Conservation (phyloP, 495 filamentous ascomycete species). For the Margaritispora aquatica region DNA sequence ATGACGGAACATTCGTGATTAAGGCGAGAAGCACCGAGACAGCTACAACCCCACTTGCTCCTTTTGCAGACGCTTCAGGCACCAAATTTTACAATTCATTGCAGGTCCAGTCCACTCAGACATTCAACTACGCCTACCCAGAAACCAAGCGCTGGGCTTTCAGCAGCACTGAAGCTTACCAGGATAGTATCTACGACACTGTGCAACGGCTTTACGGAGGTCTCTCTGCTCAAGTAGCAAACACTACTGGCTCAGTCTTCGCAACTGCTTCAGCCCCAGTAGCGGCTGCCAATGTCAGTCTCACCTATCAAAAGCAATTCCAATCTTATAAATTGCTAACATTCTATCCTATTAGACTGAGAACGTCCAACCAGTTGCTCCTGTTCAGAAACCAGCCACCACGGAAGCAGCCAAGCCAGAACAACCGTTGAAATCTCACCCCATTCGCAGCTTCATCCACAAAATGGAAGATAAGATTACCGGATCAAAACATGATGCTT, state of each 20-base stretch:
- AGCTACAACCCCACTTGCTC: conserved; percentile 35
- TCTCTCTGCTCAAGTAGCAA: conserved; percentile 5
- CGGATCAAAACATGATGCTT: not conserved
- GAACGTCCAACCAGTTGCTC: not conserved
- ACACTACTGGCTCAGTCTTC: not conserved
- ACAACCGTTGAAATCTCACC: conserved; percentile 2
- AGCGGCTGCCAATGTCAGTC: too few relatives aligned
- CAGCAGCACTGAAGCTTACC: conserved; percentile 5
- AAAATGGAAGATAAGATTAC: conserved; percentile 1
- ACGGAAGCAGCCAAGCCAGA: not conserved
- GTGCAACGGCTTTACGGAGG: conserved; percentile 19
- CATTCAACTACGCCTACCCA: conserved; percentile 57
- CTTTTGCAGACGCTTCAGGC: conserved; percentile 33
- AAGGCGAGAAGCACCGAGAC: conserved; percentile 34
- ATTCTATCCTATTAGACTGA: not conserved
- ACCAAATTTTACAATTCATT: conserved; percentile 33
- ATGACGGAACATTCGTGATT: conserved; percentile 46
- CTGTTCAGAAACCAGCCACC: not conserved
- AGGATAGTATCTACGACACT: conserved; percentile 4
- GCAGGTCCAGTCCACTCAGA: conserved; percentile 13
- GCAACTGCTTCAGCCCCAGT: not conserved
- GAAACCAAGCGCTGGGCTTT: conserved; percentile 35
- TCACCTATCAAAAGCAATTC: not conserved
- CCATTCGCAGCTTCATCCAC: conserved; percentile 1
- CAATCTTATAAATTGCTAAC: not conserved